phyloP scores from a whole-genome alignment of 495 filamentous ascomycete genomes.

The Lasiosphaeria hispida region DNA sequence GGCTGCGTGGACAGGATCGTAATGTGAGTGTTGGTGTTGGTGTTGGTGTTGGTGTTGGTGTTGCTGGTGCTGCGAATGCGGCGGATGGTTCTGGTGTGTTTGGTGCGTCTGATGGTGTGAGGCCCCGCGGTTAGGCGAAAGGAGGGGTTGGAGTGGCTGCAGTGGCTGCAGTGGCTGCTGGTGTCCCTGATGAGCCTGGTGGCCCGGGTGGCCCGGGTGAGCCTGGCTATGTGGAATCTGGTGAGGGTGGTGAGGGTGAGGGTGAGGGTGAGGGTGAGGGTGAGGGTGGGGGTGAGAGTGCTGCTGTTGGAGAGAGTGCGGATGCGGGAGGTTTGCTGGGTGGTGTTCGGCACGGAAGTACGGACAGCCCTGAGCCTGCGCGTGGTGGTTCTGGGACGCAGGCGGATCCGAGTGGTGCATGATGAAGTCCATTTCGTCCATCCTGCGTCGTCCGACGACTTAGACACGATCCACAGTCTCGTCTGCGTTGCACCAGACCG shows the following conservation, averaged over 20 bases:
- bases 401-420: slow-evolving; percentile 20
- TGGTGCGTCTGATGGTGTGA: background rate
- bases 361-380: slow-evolving; percentile 11
- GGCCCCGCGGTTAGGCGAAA: background rate
- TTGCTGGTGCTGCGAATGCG: slow-evolving; percentile 6
- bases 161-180: no score
- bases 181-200: no score
- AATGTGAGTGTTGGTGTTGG: slow-evolving; percentile 12
- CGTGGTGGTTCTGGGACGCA: slow-evolving; percentile 4
- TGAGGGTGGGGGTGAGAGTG: slow-evolving; percentile 4
- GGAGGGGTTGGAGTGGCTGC: background rate
- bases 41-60: background rate
- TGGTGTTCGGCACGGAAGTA: slow-evolving; percentile 13
- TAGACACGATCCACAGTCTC: background rate
- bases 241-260: slow-evolving; percentile 4
- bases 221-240: no score
- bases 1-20: slow-evolving; percentile 27
- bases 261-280: slow-evolving; percentile 6
- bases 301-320: background rate
- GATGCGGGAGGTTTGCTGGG: background rate
- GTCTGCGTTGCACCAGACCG: background rate
- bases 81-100: slow-evolving; percentile 5
- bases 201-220: background rate
- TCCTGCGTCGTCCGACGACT: background rate
- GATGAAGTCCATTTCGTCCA: slow-evolving; percentile 26